A percentile compares a stretch with the other conserved stretches of the same genome.
These are phyloP conservation scores for Nakazawaea ernobii DNA, from an alignment of 805 yeast genomes.

Conservation along the genomic window DNA sequence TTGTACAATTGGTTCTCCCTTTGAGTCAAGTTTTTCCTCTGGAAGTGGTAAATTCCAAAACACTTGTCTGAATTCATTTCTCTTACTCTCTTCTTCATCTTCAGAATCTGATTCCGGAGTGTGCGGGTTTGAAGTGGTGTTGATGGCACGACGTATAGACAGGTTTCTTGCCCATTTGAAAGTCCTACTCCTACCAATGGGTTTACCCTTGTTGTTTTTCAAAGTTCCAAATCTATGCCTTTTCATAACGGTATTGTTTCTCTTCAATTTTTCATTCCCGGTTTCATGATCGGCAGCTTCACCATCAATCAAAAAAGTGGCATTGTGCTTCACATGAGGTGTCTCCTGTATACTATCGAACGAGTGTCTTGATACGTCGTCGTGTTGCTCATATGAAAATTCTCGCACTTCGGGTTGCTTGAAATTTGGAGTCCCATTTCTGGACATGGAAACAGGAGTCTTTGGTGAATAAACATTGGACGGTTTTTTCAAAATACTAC, in stretches of 20 bases:
- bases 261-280: constrained; percentile 17
- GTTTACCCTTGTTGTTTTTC: constrained; percentile 66
- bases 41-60: constrained; percentile 38
- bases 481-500: constrained; percentile 11
- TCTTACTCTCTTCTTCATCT: constrained; percentile 12
- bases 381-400: constrained; percentile 2
- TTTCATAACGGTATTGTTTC: constrained; percentile 53
- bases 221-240: constrained; percentile 91
- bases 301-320: constrained; percentile 9
- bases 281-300: constrained; percentile 12
- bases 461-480: constrained; percentile 9
- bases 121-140: constrained; percentile 15
- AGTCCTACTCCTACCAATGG: constrained; percentile 55
- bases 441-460: constrained; percentile 1
- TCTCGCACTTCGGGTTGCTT: constrained; percentile 1
- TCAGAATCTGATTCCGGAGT: constrained; percentile 13
- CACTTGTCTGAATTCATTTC: constrained; percentile 8
- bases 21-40: constrained; percentile 33
- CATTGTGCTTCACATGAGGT: constrained; percentile 10
- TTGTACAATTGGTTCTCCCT: constrained; percentile 27
- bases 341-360: constrained; percentile 9
- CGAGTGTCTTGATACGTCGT: background rate
- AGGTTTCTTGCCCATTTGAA: constrained; percentile 24
- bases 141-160: constrained; percentile 12
- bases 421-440: constrained; percentile 7